Evolutionary conservation across 306 rosid species (phyloP), one percentile per base, ranked within the genome.

Genomic region (Vigna mungo): DNA sequence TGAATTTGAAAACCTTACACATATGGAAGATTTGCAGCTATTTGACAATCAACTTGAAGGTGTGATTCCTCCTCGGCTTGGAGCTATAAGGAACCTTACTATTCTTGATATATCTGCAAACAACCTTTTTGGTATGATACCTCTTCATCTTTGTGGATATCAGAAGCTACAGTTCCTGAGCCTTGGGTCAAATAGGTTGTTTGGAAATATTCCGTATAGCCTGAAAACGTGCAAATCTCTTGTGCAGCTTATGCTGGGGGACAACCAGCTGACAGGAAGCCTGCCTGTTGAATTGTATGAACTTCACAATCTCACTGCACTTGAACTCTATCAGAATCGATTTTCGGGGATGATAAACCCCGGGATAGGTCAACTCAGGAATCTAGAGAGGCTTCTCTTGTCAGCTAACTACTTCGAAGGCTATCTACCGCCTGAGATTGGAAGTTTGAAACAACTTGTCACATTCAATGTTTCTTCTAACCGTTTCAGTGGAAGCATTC

Each of bases 11-110:
- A 86, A 91, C 74, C 92, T 91, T 21, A 65, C 87, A n/a, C 68
- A 9, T 68, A 58, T 91, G 80, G 85, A 51, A 69, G 93, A 91
- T 82, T 86, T 91, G 77, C 96, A 91, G 79, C 88, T 91, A 30
- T 91, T 91, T 81, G 84, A 91, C 72, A 91, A 91, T 70, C 87
- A 71, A 71, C 93, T 91, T 64, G 86, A 87, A 77, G 96, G 96
- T 75, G 59, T 56, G 44, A 89, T 91, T 83, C 96, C 96, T 77
- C 90, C 92, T 72, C 81, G 47, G 64, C 91, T 91, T 44, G 93
- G 96, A 60, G 79, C 71, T 49, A 69, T 83, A 80, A 83, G 82
- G 20, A 75, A 83, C 81, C 92, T 89, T 51, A 84, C 83, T 65
- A 82, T 86, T 83, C 88, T 91, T 52, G 93, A 91, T 76, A 87